Evolutionary conservation across 768 basidiomycete genomes (phyloP).

Genomic region (Suillus sp.): DNA sequence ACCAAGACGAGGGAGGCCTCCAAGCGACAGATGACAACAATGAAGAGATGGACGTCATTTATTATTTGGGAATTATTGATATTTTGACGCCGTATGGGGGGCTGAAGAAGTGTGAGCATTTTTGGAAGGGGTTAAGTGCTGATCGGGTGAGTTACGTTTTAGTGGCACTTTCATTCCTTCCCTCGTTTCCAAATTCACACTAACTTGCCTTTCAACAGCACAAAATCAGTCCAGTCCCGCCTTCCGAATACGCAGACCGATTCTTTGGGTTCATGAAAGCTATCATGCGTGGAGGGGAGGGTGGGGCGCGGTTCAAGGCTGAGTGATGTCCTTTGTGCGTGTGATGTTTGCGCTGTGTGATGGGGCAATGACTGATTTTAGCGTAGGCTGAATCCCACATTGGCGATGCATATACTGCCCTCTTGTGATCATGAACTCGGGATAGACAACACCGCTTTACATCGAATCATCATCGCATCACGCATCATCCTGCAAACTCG

Average conservation of each 20-base stretch:
- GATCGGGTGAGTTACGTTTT: slow-evolving; percentile 70
- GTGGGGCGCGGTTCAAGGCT: slow-evolving; percentile 52
- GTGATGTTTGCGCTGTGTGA: not conserved
- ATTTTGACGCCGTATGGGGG: slow-evolving; percentile 87
- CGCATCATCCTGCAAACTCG: not conserved
- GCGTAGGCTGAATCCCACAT: not conserved
- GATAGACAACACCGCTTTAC: not conserved
- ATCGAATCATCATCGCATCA: not conserved
- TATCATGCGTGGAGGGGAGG: slow-evolving; percentile 80
- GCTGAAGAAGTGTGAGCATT: slow-evolving; percentile 81
- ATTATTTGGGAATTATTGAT: slow-evolving; percentile 96
- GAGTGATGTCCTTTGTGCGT: slow-evolving; percentile 30
- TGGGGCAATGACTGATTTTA: not conserved
- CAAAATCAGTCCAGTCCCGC: slow-evolving; percentile 92
- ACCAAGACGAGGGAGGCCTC: slow-evolving; percentile 94
- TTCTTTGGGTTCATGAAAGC: slow-evolving; percentile 89
- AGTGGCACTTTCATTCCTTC: not conserved
- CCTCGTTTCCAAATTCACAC: not conserved
- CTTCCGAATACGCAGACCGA: slow-evolving; percentile 82
- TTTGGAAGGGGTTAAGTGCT: slow-evolving; percentile 88
- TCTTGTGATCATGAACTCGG: not conserved
- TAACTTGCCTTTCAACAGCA: slow-evolving; percentile 52
- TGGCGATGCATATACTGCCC: not conserved
- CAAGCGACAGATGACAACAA: slow-evolving; percentile 89
- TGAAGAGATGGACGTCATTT: slow-evolving; percentile 71